These are phyloP conservation scores for Cynanchum wilfordii DNA, from an alignment of 257 asterid genomes.

Conservation along the genomic window DNA sequence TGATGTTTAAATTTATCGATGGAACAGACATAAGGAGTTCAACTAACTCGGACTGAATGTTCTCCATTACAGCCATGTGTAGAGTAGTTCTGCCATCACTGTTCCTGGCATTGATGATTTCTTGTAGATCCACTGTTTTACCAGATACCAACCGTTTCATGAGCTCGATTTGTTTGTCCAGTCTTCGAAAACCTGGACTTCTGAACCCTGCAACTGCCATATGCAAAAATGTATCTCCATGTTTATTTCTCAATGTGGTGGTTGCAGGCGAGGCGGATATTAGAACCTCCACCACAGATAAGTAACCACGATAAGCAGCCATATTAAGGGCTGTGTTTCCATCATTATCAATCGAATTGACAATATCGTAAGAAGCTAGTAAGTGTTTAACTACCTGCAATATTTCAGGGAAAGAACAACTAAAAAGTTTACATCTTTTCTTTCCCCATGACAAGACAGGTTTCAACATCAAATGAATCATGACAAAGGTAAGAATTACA, in stretches of 20 bases:
- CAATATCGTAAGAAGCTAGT: slow-evolving; percentile 39
- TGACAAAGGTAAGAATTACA: background rate
- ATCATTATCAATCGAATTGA: slow-evolving; percentile 42
- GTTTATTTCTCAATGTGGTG: slow-evolving; percentile 32
- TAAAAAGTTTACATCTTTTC: background rate
- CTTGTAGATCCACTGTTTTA: slow-evolving; percentile 29
- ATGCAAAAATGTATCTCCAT: slow-evolving; percentile 81
- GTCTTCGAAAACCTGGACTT: slow-evolving; percentile 57
- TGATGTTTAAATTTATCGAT: slow-evolving; percentile 45
- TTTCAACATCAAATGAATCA: background rate
- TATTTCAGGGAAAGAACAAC: background rate
- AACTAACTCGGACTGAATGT: slow-evolving; percentile 56
- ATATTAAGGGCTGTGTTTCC: slow-evolving; percentile 75
- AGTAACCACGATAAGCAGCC: slow-evolving; percentile 75
- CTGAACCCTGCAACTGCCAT: slow-evolving; percentile 80
- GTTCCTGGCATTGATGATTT: slow-evolving; percentile 55
- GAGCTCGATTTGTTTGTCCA: slow-evolving; percentile 64
- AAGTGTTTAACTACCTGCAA: slow-evolving; percentile 64
- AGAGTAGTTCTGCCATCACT: slow-evolving; percentile 77
- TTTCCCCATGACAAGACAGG: background rate
- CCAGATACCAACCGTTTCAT: slow-evolving; percentile 43
- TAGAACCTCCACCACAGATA: slow-evolving; percentile 45
- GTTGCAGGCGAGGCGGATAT: slow-evolving; percentile 42
- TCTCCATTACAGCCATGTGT: slow-evolving; percentile 64
- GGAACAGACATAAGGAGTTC: slow-evolving; percentile 68